Percentiles rank a stretch among this genome's conserved stretches.
Evolutionary conservation across 192 early-diverging fungal genomes (phyloP).

Genomic region (Lobosporangium transversale): DNA sequence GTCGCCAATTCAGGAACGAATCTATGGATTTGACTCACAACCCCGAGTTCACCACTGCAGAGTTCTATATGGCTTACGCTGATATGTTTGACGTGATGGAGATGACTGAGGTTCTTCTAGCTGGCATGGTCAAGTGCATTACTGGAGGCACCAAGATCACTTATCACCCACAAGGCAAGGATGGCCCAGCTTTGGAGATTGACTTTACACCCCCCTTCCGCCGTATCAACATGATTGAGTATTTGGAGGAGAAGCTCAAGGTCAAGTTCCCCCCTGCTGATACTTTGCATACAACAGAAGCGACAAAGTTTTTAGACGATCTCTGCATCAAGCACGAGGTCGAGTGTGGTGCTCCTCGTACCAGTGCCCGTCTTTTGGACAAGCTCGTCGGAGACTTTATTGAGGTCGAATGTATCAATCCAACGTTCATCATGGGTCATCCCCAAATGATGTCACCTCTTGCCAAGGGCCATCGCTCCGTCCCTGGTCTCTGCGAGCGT

Average conservation of each 20-base stretch:
- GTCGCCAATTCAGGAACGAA: constrained; percentile 99
- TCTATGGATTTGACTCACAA: constrained; percentile 99
- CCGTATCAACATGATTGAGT: constrained; percentile 91
- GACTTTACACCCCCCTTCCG: constrained; percentile 98
- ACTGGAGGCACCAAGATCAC: constrained; percentile 90
- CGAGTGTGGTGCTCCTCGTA: constrained; percentile 95
- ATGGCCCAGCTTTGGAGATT: constrained; percentile 79
- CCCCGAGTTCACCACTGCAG: constrained; percentile 99
- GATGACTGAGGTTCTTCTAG: constrained; percentile 87
- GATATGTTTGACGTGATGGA: constrained; percentile 98
- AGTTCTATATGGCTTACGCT: constrained; percentile 99
- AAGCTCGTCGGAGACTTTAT: constrained; percentile 91
- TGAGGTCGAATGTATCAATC: constrained; percentile 81
- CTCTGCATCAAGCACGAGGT: constrained; percentile 95
- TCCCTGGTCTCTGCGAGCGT: constrained; percentile 93
- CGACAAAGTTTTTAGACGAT: constrained; percentile 91
- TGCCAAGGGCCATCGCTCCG: constrained; percentile 94
- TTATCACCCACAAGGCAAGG: constrained; percentile 94
- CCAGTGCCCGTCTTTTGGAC: constrained; percentile 92
- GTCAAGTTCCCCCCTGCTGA: constrained; percentile 92
- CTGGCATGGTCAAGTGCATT: constrained; percentile 94
- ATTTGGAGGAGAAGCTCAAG: constrained; percentile 89
- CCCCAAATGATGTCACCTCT: constrained; percentile 99
- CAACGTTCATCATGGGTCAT: constrained; percentile 97
- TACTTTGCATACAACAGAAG: constrained; percentile 81